Conservation (phyloP, 768 basidiomycete genomes). For the Gautieria morchelliformis region DNA sequence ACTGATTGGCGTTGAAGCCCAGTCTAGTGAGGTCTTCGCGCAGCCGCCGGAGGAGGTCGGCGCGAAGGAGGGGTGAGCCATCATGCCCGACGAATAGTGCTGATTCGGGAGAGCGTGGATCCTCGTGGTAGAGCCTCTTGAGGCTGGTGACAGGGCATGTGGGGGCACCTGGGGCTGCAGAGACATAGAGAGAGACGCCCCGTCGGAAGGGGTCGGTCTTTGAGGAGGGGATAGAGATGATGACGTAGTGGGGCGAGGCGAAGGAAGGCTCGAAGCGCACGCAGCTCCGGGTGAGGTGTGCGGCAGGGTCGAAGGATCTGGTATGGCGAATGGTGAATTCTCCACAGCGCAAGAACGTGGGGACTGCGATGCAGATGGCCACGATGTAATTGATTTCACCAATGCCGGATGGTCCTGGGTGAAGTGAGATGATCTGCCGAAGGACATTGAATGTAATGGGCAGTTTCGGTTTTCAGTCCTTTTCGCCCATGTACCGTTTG, state of each 20-base stretch:
- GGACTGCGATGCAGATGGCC: neutral
- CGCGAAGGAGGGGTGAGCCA: too few relatives aligned
- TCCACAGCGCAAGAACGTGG: neutral
- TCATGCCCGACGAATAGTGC: too few relatives aligned
- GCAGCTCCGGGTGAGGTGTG: neutral
- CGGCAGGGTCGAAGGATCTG: neutral
- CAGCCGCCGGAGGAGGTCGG: too few relatives aligned
- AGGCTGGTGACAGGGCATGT: neutral
- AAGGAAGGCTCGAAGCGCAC: neutral
- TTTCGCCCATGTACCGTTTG: neutral
- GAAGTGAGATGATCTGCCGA: conserved; percentile 4
- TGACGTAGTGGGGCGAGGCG: neutral
- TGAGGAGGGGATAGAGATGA: neutral
- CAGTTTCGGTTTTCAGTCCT: conserved; percentile 16
- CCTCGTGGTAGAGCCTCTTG: too few relatives aligned
- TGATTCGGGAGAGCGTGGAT: too few relatives aligned
- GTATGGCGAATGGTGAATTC: neutral
- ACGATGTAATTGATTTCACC: neutral
- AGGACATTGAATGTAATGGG: conserved; percentile 20
- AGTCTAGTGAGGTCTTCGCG: too few relatives aligned
- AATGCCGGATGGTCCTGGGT: neutral
- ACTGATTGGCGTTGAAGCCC: too few relatives aligned
- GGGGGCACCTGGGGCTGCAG: neutral
- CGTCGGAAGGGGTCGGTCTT: neutral
- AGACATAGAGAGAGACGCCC: neutral